Base-by-base conservation (phyloP, 768 basidiomycete genomes). In the Macrolepiota fuliginosa region DNA sequence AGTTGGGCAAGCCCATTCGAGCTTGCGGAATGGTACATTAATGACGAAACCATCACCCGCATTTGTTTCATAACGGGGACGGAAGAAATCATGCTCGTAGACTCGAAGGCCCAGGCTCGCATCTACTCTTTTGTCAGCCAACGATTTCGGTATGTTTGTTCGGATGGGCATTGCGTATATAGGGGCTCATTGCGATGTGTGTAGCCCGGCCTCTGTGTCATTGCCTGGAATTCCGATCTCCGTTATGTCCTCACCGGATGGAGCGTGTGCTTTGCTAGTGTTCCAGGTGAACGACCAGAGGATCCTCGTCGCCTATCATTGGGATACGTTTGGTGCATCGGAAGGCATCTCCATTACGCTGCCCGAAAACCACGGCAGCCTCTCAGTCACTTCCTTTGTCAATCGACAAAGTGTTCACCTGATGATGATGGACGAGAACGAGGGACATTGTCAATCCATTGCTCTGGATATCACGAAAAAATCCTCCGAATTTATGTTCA, bases 401-500 rank as follows among this genome's bases (percentile, higher is more conserved):
- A 75, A 66, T 49, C 74, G 81, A 46, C 69, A 67, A 4, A 74
- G 72, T 42, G 74, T 81, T 4, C 79, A 86, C 65, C 56, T 84
- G 15, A 32, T 86, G 2, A 64, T 65, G 9, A 68, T 86, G 4
- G 76, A 83, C 58, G 62, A 69, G 5, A 32, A 67, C 4, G 29
- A 67, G 3, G 71, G 66, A 2, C 59, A 64, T 17, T 79, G 78
- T 54, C 66, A 66, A 22, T 88, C 86, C 0, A 37, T 80, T 15
- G 77, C 73, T 0, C 67, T 88, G 47, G 75, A 81, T 36, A 86
- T 88, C 64, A 83, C 82, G 7, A 80, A 79, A 56, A 83, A 81
- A 61, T 70, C 76, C 10, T 85, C 84, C 1, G 83, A 86, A 57
- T 85, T 83, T 62, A 78, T 73, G 61, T 87, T 88, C 73, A 76